Percentiles rank a stretch among this genome's conserved stretches.
These are phyloP conservation scores for Colletotrichum costaricense DNA, from an alignment of 2,329 filamentous ascomycete species.

Conservation along the genomic window DNA sequence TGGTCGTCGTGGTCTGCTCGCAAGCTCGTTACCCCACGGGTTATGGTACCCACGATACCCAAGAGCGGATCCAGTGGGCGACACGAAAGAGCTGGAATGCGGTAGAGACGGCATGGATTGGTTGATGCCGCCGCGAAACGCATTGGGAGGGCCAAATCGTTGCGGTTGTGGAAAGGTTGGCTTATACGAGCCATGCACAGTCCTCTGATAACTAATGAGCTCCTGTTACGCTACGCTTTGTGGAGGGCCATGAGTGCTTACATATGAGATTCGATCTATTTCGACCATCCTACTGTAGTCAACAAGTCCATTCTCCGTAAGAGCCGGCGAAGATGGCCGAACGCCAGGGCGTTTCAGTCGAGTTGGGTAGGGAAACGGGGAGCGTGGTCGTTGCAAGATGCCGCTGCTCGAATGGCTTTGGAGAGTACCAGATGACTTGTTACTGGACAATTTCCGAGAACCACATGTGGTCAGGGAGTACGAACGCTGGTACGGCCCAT, in stretches of 20 bases:
- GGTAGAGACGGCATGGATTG: conserved; percentile 54
- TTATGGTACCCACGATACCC: conserved; percentile 37
- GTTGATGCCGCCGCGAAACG: conserved; percentile 53
- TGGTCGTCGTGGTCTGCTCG: conserved; percentile 46
- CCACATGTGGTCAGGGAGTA: conserved; percentile 67
- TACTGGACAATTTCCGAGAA: conserved; percentile 57
- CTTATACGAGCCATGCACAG: conserved; percentile 55
- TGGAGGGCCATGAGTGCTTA: conserved; percentile 43
- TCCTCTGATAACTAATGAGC: conserved; percentile 51
- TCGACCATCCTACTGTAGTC: conserved; percentile 64
- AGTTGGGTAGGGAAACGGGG: conserved; percentile 69
- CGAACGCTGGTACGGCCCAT: conserved; percentile 59
- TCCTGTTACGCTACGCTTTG: neutral
- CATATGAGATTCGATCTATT: conserved; percentile 59
- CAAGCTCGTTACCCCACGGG: conserved; percentile 37
- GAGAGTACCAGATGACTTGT: conserved; percentile 59
- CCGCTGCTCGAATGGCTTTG: conserved; percentile 57
- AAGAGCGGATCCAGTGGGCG: conserved; percentile 32
- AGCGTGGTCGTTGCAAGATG: conserved; percentile 63
- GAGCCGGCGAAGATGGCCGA: conserved; percentile 60
- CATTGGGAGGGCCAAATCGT: conserved; percentile 51
- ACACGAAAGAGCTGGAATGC: conserved; percentile 17
- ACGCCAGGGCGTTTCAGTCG: conserved; percentile 66
- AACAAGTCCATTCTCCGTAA: conserved; percentile 58
- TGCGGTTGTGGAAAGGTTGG: conserved; percentile 48